A percentile compares a stretch with the other conserved stretches of the same genome.
These are phyloP conservation scores for Pyrenochaeta sp. DNA, from an alignment of 2,329 filamentous ascomycete species.

Conservation along the genomic window DNA sequence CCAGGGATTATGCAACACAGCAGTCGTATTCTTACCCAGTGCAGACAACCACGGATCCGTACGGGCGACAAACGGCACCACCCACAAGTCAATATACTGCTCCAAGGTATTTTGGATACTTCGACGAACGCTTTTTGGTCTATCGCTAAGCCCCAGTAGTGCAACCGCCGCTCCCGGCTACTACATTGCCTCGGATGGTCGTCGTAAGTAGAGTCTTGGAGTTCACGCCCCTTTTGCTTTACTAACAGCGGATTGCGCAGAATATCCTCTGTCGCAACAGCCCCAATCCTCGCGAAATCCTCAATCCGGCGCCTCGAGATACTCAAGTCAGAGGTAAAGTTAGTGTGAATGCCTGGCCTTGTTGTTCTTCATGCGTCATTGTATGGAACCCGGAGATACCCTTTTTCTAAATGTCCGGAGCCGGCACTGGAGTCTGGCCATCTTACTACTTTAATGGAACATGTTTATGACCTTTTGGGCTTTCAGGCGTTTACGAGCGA, in stretches of 20 bases:
- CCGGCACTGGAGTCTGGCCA: constrained; percentile 42
- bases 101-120: constrained; percentile 55
- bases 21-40: constrained; percentile 40
- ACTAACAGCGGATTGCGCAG: constrained; percentile 35
- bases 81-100: constrained; percentile 32
- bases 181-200: constrained; percentile 50
- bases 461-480: constrained; percentile 34
- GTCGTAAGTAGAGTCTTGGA: constrained; percentile 42
- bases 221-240: background rate
- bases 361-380: constrained; percentile 42
- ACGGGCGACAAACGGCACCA: constrained; percentile 32
- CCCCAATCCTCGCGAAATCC: constrained; percentile 36
- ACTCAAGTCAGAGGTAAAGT: constrained; percentile 35
- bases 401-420: constrained; percentile 41
- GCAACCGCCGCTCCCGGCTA: constrained; percentile 44
- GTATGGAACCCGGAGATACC: constrained; percentile 47
- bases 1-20: constrained; percentile 33
- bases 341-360: constrained; percentile 35
- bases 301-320: constrained; percentile 31
- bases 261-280: constrained; percentile 44
- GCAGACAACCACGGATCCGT: constrained; percentile 38
- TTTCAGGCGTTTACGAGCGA: constrained; percentile 32
- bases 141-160: constrained; percentile 51
- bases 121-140: constrained; percentile 48
- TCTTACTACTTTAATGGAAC: constrained; percentile 37